Evolutionary conservation across 192 early-diverging fungal genomes (phyloP).

Genomic region (Coemansia reversa): DNA sequence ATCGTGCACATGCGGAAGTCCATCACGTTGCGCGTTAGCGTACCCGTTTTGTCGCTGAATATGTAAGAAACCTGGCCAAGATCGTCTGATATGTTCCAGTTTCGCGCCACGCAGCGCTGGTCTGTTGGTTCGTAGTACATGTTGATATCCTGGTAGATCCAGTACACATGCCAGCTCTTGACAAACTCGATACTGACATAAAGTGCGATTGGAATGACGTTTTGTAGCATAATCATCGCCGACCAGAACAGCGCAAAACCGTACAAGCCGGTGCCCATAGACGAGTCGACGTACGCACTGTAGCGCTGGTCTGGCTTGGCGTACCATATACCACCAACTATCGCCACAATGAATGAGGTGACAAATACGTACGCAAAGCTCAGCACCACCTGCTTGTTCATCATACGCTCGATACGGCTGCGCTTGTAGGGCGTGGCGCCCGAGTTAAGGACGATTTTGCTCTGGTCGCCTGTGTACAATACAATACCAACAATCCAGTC

Average conservation of each 20-base stretch:
- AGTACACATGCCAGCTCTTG: conserved; percentile 80
- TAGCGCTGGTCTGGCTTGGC: conserved; percentile 32
- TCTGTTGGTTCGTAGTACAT: conserved; percentile 66
- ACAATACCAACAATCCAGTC: conserved; percentile 84
- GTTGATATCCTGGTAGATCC: conserved; percentile 87
- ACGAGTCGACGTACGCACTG: conserved; percentile 38
- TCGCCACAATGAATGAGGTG: conserved; percentile 56
- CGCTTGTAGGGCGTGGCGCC: conserved; percentile 89
- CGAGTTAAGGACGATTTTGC: conserved; percentile 91
- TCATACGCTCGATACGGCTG: conserved; percentile 78
- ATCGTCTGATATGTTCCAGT: conserved; percentile 95
- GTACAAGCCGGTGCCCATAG: conserved; percentile 32
- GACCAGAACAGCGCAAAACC: conserved; percentile 59
- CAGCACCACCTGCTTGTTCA: conserved; percentile 71
- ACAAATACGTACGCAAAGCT: conserved; percentile 59
- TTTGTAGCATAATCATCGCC: conserved; percentile 90
- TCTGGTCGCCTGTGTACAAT: conserved; percentile 82
- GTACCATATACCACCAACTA: conserved; percentile 54
- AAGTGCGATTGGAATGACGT: conserved; percentile 94
- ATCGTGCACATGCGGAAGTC: conserved; percentile 92
- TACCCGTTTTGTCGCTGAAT: conserved; percentile 96
- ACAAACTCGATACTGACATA: conserved; percentile 93
- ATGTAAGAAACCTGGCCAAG: conserved; percentile 95
- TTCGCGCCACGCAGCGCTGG: conserved; percentile 42
- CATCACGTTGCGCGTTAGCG: conserved; percentile 95